Percentiles rank a stretch among this genome's conserved stretches.
phyloP scores from a whole-genome alignment of 192 early-diverging fungal species.

The Gonapodya sp. region DNA sequence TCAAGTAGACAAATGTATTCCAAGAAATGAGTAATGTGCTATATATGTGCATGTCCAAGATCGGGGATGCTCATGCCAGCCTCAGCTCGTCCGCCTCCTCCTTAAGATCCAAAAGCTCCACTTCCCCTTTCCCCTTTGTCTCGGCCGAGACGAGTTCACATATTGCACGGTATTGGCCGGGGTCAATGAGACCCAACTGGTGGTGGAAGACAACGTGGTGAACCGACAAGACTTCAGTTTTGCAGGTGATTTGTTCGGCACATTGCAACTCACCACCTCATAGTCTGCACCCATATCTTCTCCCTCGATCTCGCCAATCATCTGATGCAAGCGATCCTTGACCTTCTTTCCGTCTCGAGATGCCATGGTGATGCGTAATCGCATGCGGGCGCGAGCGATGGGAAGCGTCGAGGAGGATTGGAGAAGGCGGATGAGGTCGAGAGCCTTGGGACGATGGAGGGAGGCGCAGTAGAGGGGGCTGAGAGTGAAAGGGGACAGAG shows the following conservation, averaged over 20 bases:
- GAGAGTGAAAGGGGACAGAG: neutral
- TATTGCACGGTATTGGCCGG: slow-evolving; percentile 78
- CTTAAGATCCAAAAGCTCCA: slow-evolving; percentile 77
- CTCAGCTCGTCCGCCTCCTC: slow-evolving; percentile 23
- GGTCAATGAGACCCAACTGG: slow-evolving; percentile 77
- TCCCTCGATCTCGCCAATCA: slow-evolving; percentile 60
- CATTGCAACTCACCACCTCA: slow-evolving; percentile 55
- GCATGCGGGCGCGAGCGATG: slow-evolving; percentile 91
- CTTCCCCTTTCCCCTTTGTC: slow-evolving; percentile 75
- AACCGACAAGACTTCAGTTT: too few species aligned
- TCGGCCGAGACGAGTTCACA: slow-evolving; percentile 76
- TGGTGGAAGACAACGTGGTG: slow-evolving; percentile 1
- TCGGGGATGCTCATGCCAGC: neutral
- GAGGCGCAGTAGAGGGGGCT: neutral
- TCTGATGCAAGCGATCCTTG: slow-evolving; percentile 56
- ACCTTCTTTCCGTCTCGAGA: slow-evolving; percentile 83
- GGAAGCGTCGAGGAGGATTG: slow-evolving; percentile 83
- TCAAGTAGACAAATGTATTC: too few species aligned
- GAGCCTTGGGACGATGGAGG: slow-evolving; percentile 45
- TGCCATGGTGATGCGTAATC: slow-evolving; percentile 66
- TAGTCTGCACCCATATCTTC: slow-evolving; percentile 74
- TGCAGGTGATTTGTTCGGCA: too few species aligned
- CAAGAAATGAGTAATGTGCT: too few species aligned
- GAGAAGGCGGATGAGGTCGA: slow-evolving; percentile 88
- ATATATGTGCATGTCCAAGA: too few species aligned